Base-by-base conservation (phyloP, 2,329 filamentous ascomycete species). In the Aspergillus caelatus region DNA sequence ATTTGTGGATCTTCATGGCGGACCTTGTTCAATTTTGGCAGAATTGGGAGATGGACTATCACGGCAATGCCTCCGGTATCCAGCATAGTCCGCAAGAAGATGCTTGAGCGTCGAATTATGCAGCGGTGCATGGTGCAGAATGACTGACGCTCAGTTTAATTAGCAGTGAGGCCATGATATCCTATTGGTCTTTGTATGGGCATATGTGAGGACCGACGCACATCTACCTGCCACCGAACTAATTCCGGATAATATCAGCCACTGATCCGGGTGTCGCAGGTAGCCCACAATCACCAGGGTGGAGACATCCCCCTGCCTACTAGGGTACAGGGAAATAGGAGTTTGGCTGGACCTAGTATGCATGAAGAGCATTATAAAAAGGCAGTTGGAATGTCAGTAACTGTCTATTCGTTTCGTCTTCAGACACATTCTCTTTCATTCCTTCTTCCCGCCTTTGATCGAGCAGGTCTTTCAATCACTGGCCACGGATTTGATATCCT, bases 351-450 rank as follows among this genome's bases (percentile, higher is more conserved):
- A 23, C 12, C 21, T 48, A 34, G 19, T 41, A 16, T 58, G n/a
- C 39, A 43, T 54, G 21, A 23, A 58, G 36, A 60, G 19, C 53
- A 45, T n/a, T 67, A 67, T 68, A 68, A 68, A 68, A 62, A 54
- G 62, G 32, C 34, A 8, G 16, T 23, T 23, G 10, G 19, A 26
- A 34, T 54, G 39, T 50, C 56, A 19, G 55, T 12, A n/a, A 58
- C 19, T 50, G 28, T 26, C 41, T 59, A n/a, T 41, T 16, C 62
- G 28, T 28, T 45, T 61, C 52, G 43, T 34, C n/a, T 32, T 58
- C 54, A 57, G 50, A 23, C 34, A 53, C 43, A 54, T 45, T n/a
- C 30, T 41, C 36, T 58, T 54, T 43, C 53, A 55, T 54, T 60
- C 57, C 28, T 66, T 62, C 57, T 60, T 55, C 45, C 32, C 28